Conservation (phyloP, 2,329 filamentous ascomycete species). For the Exophiala sp. region DNA sequence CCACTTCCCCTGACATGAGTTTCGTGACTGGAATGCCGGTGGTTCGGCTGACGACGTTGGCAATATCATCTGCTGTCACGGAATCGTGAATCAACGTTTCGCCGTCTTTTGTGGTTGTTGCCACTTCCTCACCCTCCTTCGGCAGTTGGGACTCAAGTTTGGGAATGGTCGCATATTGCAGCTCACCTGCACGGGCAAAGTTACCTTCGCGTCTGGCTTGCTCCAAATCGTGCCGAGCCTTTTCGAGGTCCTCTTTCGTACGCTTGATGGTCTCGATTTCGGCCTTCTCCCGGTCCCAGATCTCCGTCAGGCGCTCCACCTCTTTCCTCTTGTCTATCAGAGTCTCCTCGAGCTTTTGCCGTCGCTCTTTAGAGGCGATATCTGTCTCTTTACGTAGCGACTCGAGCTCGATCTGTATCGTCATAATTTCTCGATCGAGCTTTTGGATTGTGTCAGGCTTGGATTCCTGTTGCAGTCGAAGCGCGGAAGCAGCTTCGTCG, state of each 20-base stretch:
- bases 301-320: constrained; percentile 67
- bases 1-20: constrained; percentile 86
- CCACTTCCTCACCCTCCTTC: constrained; percentile 57
- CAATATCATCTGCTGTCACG: constrained; percentile 94
- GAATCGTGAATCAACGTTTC: constrained; percentile 81
- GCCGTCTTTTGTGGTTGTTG: constrained; percentile 37
- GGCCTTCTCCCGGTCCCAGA: constrained; percentile 84
- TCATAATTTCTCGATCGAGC: constrained; percentile 93
- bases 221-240: constrained; percentile 78
- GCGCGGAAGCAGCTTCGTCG: constrained; percentile 87
- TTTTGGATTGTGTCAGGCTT: constrained; percentile 93
- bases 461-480: constrained; percentile 91
- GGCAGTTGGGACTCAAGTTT: constrained; percentile 74
- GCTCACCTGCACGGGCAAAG: constrained; percentile 84
- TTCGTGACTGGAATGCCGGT: constrained; percentile 93
- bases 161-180: constrained; percentile 85
- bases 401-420: constrained; percentile 93
- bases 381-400: constrained; percentile 93
- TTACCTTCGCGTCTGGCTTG: constrained; percentile 82
- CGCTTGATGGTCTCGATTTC: constrained; percentile 86
- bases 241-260: constrained; percentile 83
- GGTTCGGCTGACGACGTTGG: constrained; percentile 80
- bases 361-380: constrained; percentile 78
- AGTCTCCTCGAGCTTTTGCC: constrained; percentile 77
- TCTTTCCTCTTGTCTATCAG: constrained; percentile 75